These are phyloP conservation scores for Saprolegnia diclina DNA, from an alignment of 352 stramenopile species.

Conservation along the genomic window DNA sequence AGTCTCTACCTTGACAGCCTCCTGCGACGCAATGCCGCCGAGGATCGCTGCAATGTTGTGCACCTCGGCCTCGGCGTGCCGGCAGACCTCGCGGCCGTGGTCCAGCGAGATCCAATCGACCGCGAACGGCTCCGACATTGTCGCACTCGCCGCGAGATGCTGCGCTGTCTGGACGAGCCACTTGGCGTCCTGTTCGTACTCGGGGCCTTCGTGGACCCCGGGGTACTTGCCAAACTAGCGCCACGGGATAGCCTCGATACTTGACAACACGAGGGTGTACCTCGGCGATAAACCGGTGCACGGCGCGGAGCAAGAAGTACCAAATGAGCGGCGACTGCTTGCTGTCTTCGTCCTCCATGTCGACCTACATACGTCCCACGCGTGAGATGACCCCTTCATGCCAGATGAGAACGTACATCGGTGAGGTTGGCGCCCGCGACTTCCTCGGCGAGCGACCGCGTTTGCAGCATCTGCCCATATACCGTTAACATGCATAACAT, in stretches of 20 bases:
- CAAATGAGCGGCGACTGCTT: constrained; percentile 92
- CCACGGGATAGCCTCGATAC: background rate
- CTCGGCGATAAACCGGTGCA: constrained; percentile 48
- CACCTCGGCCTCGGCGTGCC: constrained; percentile 89
- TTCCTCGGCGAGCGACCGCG: constrained; percentile 81
- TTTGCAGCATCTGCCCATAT: constrained; percentile 52
- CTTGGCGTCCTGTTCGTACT: constrained; percentile 47
- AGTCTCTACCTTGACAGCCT: constrained; percentile 89
- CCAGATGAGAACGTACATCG: constrained; percentile 14
- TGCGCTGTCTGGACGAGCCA: constrained; percentile 58
- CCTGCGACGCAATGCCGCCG: constrained; percentile 95
- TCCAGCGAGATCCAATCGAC: constrained; percentile 49
- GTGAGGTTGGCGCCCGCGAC: constrained; percentile 56
- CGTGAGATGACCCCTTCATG: background rate
- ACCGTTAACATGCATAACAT: background rate
- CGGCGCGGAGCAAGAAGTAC: constrained; percentile 91
- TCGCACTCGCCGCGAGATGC: constrained; percentile 29
- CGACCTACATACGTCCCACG: constrained; percentile 32
- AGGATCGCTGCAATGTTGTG: constrained; percentile 92
- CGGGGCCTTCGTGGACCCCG: constrained; percentile 47
- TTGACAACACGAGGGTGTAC: background rate
- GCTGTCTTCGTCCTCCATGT: constrained; percentile 70
- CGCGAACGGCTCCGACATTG: constrained; percentile 28
- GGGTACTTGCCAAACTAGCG: constrained; percentile 67
- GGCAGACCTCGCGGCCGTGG: constrained; percentile 88